Conservation (phyloP, 345 rosid genomes). For the Euphorbia lathyris region DNA sequence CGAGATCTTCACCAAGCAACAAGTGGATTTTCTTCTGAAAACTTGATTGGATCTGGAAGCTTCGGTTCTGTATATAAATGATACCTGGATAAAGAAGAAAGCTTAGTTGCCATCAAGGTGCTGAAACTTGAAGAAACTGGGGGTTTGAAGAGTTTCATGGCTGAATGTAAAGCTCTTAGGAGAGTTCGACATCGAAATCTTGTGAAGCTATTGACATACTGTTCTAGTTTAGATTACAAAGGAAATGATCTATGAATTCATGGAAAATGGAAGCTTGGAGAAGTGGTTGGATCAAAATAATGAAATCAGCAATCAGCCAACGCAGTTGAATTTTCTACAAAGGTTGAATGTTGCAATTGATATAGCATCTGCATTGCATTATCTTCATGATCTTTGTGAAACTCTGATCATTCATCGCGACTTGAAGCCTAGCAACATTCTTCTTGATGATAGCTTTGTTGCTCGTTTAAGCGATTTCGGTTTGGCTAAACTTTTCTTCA, state of each 20-base stretch:
- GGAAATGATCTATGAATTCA: background rate
- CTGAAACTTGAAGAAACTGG: background rate
- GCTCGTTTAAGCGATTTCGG: background rate
- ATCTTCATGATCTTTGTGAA: background rate
- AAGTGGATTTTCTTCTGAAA: background rate
- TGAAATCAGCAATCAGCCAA: background rate
- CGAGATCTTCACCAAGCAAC: background rate
- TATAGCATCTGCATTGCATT: background rate
- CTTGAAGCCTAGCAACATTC: background rate
- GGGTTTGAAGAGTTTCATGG: background rate
- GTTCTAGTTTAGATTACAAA: background rate
- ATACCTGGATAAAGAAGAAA: background rate
- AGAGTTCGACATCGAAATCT: background rate
- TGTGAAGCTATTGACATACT: background rate
- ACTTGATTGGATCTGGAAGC: slow-evolving; percentile 3
- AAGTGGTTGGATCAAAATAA: background rate
- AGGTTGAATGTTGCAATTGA: background rate
- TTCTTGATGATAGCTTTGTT: background rate
- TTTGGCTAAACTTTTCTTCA: background rate
- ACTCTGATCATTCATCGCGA: background rate
- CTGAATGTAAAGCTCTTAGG: background rate
- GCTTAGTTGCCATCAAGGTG: background rate
- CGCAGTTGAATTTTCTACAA: background rate
- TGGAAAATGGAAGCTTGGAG: background rate
- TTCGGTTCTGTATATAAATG: slow-evolving; percentile 8